Base-by-base conservation (phyloP, 352 stramenopile genomes). In the Pythium insidiosum region DNA sequence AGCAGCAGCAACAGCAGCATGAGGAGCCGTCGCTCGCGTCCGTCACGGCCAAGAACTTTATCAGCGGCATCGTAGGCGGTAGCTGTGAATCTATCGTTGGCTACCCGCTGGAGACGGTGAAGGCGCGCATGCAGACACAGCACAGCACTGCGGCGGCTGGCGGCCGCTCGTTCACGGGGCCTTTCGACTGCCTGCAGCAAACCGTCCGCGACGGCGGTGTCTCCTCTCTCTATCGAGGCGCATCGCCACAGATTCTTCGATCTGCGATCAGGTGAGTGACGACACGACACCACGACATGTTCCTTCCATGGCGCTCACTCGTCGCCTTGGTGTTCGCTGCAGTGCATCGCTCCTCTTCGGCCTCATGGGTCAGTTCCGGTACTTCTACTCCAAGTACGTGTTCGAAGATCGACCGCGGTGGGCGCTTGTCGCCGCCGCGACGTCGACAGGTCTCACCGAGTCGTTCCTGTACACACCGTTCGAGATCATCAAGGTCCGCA, bases 51-150 rank as follows among this genome's bases (percentile, higher is more conserved):
- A 73, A 67, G 43, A 64, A 68, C 47, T 68, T 73, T 41, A 39
- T 66, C 30, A 65, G 63, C 48, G 63, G 63, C 25, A 65, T 67
- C 19, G 56, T 68, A 28, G 63, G 55, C 38, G 63, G 63, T 30
- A 52, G 61, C 38, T 68, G 58, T 42, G 63, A 67, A 25, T 53
- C 63, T 10, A 34, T 73, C 15, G 58, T 66, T 2, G 63, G 63
- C 24, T 73, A 73, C 46, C 63, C 63, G n/a, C 48, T 73, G n/a
- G 63, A 73, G 44, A 73, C 63, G 1, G 50, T 73, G 39, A 73
- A 73, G 47, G 57, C 63, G 19, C 63, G 63, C 22, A 66, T 73
- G 49, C 63, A 73, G 44, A 73, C 63, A 5, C 63, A 73, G 38
- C 50, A 47, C 24, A 36, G 26, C 33, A 40, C 23, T 25, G 7